Percentiles rank a stretch among this genome's conserved stretches.
Evolutionary conservation across 2,329 filamentous ascomycete genomes (phyloP).

Genomic region (Chalara sp.): DNA sequence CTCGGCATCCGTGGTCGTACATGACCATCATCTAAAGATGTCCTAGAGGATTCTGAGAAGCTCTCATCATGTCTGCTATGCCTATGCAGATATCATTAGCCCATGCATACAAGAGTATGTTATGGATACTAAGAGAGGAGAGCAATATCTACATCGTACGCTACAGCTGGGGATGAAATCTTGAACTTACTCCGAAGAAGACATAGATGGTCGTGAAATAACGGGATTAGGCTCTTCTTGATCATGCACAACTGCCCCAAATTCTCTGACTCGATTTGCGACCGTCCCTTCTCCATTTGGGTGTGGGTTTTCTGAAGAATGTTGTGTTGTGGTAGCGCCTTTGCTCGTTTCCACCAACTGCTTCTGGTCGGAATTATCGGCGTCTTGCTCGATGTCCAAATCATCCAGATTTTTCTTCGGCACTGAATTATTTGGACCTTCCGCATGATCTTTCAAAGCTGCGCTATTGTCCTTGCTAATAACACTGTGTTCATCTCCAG

Average conservation of each 20-base stretch:
- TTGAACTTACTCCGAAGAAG: conserved; percentile 18
- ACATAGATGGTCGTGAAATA: conserved; percentile 22
- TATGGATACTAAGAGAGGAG: not conserved
- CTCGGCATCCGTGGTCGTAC: conserved; percentile 11
- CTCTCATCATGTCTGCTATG: conserved; percentile 21
- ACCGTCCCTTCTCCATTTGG: not conserved
- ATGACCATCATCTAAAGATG: conserved; percentile 26
- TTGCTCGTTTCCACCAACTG: not conserved
- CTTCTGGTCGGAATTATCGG: too few relatives aligned
- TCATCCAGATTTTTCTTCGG: not conserved
- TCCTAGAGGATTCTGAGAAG: conserved; percentile 23
- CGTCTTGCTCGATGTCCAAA: too few relatives aligned
- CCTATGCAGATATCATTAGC: not conserved
- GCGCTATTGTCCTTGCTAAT: not conserved
- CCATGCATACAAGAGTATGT: not conserved
- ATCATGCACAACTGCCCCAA: not conserved
- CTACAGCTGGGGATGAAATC: not conserved
- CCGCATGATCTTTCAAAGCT: not conserved
- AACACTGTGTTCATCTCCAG: not conserved
- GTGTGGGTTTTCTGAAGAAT: not conserved
- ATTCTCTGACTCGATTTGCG: not conserved
- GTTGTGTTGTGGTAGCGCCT: not conserved
- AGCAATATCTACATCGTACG: not conserved
- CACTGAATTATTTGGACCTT: not conserved
- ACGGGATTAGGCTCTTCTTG: not conserved